Evolutionary conservation across 148 eudicot species (phyloP).

Genomic region (Bassia scoparia): DNA sequence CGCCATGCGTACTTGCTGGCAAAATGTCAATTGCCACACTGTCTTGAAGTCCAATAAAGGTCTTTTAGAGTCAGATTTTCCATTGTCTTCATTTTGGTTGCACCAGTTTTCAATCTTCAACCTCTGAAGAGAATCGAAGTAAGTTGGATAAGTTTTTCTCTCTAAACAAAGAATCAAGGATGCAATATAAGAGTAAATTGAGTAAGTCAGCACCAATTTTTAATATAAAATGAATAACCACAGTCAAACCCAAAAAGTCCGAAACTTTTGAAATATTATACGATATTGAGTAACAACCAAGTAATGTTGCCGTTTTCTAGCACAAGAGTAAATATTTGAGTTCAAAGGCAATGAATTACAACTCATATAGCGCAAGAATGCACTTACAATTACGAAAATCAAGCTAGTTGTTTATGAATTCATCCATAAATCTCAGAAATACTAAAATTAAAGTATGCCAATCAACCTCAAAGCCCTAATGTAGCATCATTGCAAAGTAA

Average conservation of each 20-base stretch:
- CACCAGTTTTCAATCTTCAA: conserved; percentile 24
- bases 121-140: conserved; percentile 9
- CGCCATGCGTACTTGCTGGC: conserved; percentile 27
- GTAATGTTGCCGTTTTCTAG: background rate
- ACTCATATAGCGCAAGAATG: too few species aligned
- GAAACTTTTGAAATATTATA: background rate
- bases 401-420: too few species aligned
- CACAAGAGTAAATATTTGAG: too few species aligned
- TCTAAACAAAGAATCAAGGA: background rate
- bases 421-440: too few species aligned
- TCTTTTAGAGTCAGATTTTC: conserved; percentile 42
- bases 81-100: conserved; percentile 42
- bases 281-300: background rate
- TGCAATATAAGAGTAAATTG: background rate
- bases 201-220: background rate
- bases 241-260: background rate
- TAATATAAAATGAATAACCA: background rate
- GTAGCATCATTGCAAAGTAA: too few species aligned
- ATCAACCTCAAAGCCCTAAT: too few species aligned
- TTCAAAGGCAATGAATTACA: too few species aligned
- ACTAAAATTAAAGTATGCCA: too few species aligned
- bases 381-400: too few species aligned
- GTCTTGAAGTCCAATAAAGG: conserved; percentile 54
- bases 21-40: conserved; percentile 35
- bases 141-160: background rate